Evolutionary conservation across 306 rosid species (phyloP).

Genomic region (Pterocarpus macrocarpus): DNA sequence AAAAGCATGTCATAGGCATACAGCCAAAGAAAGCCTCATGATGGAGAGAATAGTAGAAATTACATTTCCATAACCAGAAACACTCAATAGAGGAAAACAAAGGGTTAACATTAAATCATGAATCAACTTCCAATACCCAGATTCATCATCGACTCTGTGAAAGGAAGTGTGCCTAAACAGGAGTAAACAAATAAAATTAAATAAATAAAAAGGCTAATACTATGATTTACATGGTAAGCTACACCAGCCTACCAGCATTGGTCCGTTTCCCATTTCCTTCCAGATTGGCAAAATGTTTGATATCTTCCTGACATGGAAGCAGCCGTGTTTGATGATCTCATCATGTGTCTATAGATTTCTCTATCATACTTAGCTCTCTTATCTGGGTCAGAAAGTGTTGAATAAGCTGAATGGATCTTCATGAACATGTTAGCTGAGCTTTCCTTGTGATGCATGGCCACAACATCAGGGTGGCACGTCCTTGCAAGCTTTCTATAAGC

Average conservation of each 20-base stretch:
- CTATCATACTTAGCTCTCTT: conserved; percentile 71
- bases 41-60: not conserved
- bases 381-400: conserved; percentile 74
- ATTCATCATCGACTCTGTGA: too few species aligned
- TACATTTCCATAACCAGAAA: not conserved
- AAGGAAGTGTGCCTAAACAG: not conserved
- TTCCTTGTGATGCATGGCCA: conserved; percentile 66
- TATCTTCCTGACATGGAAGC: conserved; percentile 49
- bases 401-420: conserved; percentile 69
- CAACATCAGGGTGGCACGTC: conserved; percentile 77
- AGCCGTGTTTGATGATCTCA: conserved; percentile 24
- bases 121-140: not conserved
- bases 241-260: conserved; percentile 69
- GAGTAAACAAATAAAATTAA: not conserved
- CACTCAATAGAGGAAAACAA: not conserved
- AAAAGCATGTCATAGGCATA: too few species aligned
- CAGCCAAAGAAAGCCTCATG: not conserved
- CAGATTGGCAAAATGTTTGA: conserved; percentile 36
- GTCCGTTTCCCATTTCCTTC: conserved; percentile 80
- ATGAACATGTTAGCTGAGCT: conserved; percentile 66
- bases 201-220: not conserved
- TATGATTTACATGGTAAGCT: conserved; percentile 24
- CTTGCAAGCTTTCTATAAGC: conserved; percentile 80
- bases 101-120: not conserved
- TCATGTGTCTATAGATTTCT: conserved; percentile 35